Conservation (phyloP, 2,329 filamentous ascomycete genomes). For the Hymenoscyphus repandus region DNA sequence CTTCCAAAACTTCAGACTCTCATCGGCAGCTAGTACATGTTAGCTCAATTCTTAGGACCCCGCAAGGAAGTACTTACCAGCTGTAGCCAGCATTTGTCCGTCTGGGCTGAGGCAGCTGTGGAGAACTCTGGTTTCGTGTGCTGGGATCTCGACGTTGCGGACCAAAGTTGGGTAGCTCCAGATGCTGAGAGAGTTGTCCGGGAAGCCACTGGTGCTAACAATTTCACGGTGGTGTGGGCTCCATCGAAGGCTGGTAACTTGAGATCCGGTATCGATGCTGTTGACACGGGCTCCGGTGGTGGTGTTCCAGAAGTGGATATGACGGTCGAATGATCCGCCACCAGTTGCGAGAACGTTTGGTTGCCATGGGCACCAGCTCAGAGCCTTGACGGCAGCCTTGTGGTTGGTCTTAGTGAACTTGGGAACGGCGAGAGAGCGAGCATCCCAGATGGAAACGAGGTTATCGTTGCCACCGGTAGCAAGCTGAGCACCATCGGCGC, state of each 20-base stretch:
- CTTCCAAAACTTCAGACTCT: constrained; percentile 99
- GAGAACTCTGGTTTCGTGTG: constrained; percentile 92
- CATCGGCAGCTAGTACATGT: constrained; percentile 66
- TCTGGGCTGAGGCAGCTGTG: constrained; percentile 97
- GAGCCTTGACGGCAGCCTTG: constrained; percentile 95
- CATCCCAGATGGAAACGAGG: constrained; percentile 98
- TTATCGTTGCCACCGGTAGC: constrained; percentile 99
- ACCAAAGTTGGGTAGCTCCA: constrained; percentile 98
- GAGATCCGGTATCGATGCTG: constrained; percentile 97
- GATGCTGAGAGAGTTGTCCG: constrained; percentile 98
- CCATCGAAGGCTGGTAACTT: constrained; percentile 95
- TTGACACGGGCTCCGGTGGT: constrained; percentile 96
- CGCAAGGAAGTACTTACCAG: constrained; percentile 48
- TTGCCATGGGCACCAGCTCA: constrained; percentile 99
- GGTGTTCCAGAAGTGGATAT: constrained; percentile 99
- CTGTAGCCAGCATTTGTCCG: constrained; percentile 95
- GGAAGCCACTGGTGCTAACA: constrained; percentile 94
- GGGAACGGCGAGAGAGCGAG: constrained; percentile 83
- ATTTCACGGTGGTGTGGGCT: constrained; percentile 97
- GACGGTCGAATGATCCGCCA: constrained; percentile 90
- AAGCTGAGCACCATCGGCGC: constrained; percentile 90
- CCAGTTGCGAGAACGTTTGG: constrained; percentile 94
- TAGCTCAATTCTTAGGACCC: constrained; percentile 22
- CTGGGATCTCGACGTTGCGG: constrained; percentile 95
- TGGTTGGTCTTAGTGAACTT: constrained; percentile 99